Evolutionary conservation across 495 filamentous ascomycete species (phyloP).

Genomic region (Aspergillus wentii): DNA sequence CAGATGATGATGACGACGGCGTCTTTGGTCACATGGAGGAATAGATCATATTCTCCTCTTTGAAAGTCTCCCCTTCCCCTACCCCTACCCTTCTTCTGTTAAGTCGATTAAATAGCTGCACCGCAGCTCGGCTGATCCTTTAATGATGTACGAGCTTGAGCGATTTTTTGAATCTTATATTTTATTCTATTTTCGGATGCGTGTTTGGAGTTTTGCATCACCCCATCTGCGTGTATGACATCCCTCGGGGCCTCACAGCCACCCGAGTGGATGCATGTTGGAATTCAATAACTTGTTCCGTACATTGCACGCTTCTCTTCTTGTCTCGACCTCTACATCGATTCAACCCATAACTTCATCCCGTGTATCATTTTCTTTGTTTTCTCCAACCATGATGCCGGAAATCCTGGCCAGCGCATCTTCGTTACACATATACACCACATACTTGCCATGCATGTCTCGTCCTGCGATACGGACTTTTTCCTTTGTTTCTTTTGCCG

Average conservation of each 20-base stretch:
- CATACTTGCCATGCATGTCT: too few species aligned
- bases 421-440: too few species aligned
- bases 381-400: too few species aligned
- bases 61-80: background rate
- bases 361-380: constrained; percentile 1
- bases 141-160: constrained; percentile 41
- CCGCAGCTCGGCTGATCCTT: constrained; percentile 13
- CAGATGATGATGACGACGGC: constrained; percentile 90
- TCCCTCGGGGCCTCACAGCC: too few species aligned
- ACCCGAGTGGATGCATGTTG: constrained; percentile 17
- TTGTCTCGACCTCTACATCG: background rate
- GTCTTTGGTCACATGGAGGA: constrained; percentile 97
- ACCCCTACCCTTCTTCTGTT: constrained; percentile 4
- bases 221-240: constrained; percentile 7
- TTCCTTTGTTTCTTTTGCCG: too few species aligned
- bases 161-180: constrained; percentile 30
- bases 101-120: constrained; percentile 10
- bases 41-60: constrained; percentile 33
- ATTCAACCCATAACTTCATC: background rate
- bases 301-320: constrained; percentile 3
- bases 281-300: constrained; percentile 6
- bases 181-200: constrained; percentile 24
- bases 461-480: too few species aligned
- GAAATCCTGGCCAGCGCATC: too few species aligned
- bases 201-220: constrained; percentile 23